phyloP scores from a whole-genome alignment of 805 yeast species.

The Nakazawaea ishiwadae region DNA sequence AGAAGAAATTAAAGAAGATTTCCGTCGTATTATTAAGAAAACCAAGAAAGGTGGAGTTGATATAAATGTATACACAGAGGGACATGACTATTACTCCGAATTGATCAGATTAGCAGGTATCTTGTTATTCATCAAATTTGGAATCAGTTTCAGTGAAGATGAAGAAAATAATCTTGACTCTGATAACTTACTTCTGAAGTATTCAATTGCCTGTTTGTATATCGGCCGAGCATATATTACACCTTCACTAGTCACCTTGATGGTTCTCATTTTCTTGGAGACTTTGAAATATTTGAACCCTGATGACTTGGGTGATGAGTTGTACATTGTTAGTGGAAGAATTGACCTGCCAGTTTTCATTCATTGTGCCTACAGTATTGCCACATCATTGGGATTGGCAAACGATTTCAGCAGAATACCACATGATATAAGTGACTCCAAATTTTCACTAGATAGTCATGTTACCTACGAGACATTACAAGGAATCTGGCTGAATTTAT shows the following conservation, averaged over 20 bases:
- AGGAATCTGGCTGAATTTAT: conserved; percentile 8
- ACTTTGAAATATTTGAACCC: conserved; percentile 5
- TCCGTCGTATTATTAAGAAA: conserved; percentile 7
- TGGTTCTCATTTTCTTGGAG: conserved; percentile 1
- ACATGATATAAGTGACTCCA: no score
- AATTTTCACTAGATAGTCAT: no score
- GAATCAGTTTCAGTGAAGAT: conserved; percentile 4
- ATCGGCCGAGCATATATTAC: conserved; percentile 1
- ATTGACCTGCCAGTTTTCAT: background rate
- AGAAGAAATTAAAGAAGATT: conserved; percentile 5
- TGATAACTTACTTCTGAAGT: conserved; percentile 3
- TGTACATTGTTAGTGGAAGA: background rate
- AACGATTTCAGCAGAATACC: conserved; percentile 1
- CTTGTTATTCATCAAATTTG: conserved; percentile 8
- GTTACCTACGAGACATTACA: background rate
- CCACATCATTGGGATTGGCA: conserved; percentile 2
- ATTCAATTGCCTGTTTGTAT: conserved; percentile 3
- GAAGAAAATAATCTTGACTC: conserved; percentile 3
- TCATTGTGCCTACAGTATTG: background rate
- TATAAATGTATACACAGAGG: conserved; percentile 6
- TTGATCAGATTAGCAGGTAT: conserved; percentile 5
- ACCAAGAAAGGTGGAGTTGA: conserved; percentile 11
- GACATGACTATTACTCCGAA: conserved; percentile 2
- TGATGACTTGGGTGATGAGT: conserved; percentile 6
- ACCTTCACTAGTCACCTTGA: conserved; percentile 3